phyloP scores from a whole-genome alignment of 164 flowering plant species.

The Macadamia integrifolia region DNA sequence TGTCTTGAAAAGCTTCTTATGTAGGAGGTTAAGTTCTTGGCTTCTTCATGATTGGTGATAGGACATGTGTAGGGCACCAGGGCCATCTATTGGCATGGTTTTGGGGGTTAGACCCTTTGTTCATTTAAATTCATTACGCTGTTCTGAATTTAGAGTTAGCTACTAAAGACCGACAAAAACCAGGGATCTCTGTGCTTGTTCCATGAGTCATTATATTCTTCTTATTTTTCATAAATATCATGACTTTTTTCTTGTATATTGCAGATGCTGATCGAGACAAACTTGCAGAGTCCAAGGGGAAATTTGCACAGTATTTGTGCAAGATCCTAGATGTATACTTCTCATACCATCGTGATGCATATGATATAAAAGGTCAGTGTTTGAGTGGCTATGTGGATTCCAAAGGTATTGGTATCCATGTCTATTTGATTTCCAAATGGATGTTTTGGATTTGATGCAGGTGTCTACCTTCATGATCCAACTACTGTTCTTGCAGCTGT shows the following conservation, averaged over 20 bases:
- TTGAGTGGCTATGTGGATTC: not conserved
- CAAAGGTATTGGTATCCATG: not conserved
- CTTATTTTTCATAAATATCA: not conserved
- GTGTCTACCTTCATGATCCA: slow-evolving; percentile 98
- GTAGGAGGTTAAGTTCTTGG: too few species aligned
- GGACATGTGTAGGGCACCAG: too few species aligned
- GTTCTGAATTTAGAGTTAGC: too few species aligned
- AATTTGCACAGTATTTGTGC: slow-evolving; percentile 69
- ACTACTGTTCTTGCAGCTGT: slow-evolving; percentile 78
- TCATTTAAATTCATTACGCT: too few species aligned
- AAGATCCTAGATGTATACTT: slow-evolving; percentile 70
- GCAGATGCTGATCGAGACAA: slow-evolving; percentile 62
- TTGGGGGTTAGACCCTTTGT: too few species aligned
- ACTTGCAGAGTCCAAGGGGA: slow-evolving; percentile 60
- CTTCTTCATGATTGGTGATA: too few species aligned
- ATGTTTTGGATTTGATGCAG: slow-evolving; percentile 31
- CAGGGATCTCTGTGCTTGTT: not conserved
- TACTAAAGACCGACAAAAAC: too few species aligned
- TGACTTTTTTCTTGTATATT: not conserved
- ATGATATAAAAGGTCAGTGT: slow-evolving; percentile 56
- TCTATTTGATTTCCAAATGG: slow-evolving; percentile 6
- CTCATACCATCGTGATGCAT: slow-evolving; percentile 69
- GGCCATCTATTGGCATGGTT: too few species aligned
- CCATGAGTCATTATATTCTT: not conserved
- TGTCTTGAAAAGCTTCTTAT: too few species aligned